Evolutionary conservation across 2,329 filamentous ascomycete species (phyloP), one percentile per base, ranked within the genome.

Genomic region (Orbilia ellipsospora): DNA sequence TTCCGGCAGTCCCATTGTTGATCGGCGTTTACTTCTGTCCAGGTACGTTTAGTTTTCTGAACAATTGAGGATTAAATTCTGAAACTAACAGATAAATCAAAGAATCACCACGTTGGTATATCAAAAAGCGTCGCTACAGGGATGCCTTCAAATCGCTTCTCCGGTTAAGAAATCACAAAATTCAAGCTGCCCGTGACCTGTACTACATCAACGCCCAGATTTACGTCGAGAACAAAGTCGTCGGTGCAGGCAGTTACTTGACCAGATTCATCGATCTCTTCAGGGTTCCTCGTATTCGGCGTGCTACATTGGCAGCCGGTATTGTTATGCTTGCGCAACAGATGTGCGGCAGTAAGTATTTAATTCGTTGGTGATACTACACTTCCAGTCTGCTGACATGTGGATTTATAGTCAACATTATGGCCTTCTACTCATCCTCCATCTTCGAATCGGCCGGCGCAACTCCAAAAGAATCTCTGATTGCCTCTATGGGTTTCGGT

Each of bases 271-370:
- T 86, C 44, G 87, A 92, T 80, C 83, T 90, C 0, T 90, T 92
- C 79, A 90, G 88, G 10, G 86, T 92, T 68, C 89, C 90, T 0
- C 87, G 90, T 55, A 84, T 91, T 10, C 87, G 90, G 13, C 87
- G 90, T 48, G 93, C 93, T 1, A 94, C 89, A 2, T 85, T 91
- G 31, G 92, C 92, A 4, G 90, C 92, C 0, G 91, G 89, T 77
- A 88, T 89, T 0, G 91, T 94, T 78, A 96, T 96, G 92, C 89
- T 89, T 78, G 84, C 83, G 0, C 88, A 90, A 78, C 88, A 90
- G 79, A 86, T 90, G 83, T 88, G 87, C 73, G 88, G 87, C 48
- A 85, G 72, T 75, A 44, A 42, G 72, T 74, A 42, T 57, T 44
- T 8, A 26, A 36, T 44, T 12, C 51, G 3, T 36, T 36, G 10